A percentile compares a stretch with the other conserved stretches of the same genome.
Conservation (phyloP, 108 stramenopile genomes). For the Ochromonas danica region DNA sequence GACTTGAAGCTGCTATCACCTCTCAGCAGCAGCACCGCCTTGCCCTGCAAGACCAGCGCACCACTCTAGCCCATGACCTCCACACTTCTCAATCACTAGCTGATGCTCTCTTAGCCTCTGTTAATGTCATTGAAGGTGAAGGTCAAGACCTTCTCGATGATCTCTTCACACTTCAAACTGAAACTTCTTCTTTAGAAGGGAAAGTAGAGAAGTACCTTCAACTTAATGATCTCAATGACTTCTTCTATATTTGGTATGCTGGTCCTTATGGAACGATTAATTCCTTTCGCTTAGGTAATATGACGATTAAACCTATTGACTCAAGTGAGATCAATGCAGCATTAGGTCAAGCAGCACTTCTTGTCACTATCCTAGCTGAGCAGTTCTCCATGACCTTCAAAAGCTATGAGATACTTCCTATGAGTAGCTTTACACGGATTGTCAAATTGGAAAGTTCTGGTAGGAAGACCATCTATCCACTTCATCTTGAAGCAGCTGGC, state of each 20-base stretch:
- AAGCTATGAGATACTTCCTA: conserved; percentile 50
- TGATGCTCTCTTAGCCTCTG: too few species aligned
- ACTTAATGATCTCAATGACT: not conserved
- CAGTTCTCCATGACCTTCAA: conserved; percentile 40
- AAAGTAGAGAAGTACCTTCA: not conserved
- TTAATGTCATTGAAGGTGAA: too few species aligned
- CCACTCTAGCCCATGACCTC: too few species aligned
- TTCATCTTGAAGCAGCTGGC: conserved; percentile 42
- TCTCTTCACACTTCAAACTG: too few species aligned
- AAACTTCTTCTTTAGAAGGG: too few species aligned
- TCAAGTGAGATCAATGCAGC: conserved; percentile 59
- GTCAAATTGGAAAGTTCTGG: conserved; percentile 41
- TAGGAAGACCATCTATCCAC: conserved; percentile 40
- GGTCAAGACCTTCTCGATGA: too few species aligned
- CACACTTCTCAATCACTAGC: too few species aligned
- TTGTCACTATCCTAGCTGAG: conserved; percentile 39
- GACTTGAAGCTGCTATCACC: too few species aligned
- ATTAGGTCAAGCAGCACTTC: conserved; percentile 53
- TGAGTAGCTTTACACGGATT: conserved; percentile 51
- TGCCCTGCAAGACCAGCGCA: too few species aligned
- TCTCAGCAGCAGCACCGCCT: too few species aligned
- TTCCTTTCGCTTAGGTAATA: conserved; percentile 50
- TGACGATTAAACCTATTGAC: conserved; percentile 38
- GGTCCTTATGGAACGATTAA: conserved; percentile 57
- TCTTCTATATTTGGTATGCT: conserved; percentile 49